Evolutionary conservation across 768 basidiomycete genomes (phyloP).

Genomic region (Tremella fuciformis): DNA sequence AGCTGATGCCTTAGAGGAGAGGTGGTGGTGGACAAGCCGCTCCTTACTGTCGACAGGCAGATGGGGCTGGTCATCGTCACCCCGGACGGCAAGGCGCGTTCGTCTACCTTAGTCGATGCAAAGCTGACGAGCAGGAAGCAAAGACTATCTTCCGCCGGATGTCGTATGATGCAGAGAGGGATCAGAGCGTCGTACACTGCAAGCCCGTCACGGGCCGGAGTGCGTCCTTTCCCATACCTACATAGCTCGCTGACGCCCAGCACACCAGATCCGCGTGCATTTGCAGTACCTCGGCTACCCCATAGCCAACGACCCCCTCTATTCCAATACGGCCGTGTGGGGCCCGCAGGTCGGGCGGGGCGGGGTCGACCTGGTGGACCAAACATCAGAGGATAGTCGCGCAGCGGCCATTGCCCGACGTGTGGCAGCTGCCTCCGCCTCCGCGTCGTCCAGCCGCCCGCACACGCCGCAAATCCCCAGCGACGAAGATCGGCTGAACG

Average conservation of each 20-base stretch:
- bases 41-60: constrained; percentile 89
- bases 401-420: constrained; percentile 8
- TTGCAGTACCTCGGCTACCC: constrained; percentile 90
- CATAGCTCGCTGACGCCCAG: constrained; percentile 53
- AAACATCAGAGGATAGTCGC: neutral
- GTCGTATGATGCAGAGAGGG: constrained; percentile 71
- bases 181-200: constrained; percentile 88
- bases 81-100: constrained; percentile 80
- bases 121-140: constrained; percentile 60
- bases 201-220: constrained; percentile 88
- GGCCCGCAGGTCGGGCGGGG: constrained; percentile 71
- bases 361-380: constrained; percentile 66
- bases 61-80: constrained; percentile 96
- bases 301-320: constrained; percentile 93
- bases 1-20: constrained; percentile 62
- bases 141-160: constrained; percentile 83
- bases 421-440: neutral
- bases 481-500: constrained; percentile 49
- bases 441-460: neutral
- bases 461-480: constrained; percentile 8
- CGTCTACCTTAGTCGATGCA: neutral
- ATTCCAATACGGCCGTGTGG: constrained; percentile 64
- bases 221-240: constrained; percentile 55
- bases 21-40: constrained; percentile 75
- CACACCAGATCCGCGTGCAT: constrained; percentile 96